Percentiles rank a stretch among this genome's conserved stretches.
Conservation (phyloP, 2,329 filamentous ascomycete species). For the Colletotrichum cuscutae region DNA sequence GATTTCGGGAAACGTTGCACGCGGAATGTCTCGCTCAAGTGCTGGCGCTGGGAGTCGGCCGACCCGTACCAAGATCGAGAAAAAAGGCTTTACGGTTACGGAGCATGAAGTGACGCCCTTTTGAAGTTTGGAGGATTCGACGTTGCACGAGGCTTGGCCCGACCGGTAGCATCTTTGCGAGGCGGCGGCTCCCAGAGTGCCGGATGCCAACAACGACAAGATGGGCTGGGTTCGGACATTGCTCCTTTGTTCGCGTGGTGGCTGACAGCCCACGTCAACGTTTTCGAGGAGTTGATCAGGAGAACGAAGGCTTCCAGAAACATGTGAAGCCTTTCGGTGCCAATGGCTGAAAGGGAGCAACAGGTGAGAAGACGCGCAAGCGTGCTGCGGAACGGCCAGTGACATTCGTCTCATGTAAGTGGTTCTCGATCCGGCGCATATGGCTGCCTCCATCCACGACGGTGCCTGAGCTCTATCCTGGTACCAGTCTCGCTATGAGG, state of each 20-base stretch:
- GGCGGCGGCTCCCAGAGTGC: neutral
- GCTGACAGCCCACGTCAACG: neutral
- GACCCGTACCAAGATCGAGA: neutral
- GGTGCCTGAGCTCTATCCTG: neutral
- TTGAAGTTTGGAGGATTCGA: neutral
- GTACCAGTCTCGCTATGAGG: neutral
- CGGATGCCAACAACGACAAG: neutral
- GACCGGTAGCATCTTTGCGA: neutral
- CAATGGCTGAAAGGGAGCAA: neutral
- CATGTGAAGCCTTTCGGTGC: neutral
- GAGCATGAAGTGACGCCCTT: neutral
- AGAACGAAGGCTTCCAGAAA: neutral
- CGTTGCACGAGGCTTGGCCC: neutral
- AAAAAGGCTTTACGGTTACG: neutral
- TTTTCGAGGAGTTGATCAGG: neutral
- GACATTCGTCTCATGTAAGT: neutral
- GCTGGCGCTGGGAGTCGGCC: neutral
- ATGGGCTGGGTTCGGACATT: neutral
- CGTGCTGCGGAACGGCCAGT: neutral
- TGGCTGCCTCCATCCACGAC: neutral
- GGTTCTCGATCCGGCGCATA: neutral
- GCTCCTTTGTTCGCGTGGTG: neutral
- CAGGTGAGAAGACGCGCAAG: neutral
- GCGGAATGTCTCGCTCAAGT: neutral
- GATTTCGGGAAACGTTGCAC: slow-evolving; percentile 5